Base-by-base conservation (phyloP, 1,139 yeast genomes). In the Lodderomyces parapsilosis region DNA sequence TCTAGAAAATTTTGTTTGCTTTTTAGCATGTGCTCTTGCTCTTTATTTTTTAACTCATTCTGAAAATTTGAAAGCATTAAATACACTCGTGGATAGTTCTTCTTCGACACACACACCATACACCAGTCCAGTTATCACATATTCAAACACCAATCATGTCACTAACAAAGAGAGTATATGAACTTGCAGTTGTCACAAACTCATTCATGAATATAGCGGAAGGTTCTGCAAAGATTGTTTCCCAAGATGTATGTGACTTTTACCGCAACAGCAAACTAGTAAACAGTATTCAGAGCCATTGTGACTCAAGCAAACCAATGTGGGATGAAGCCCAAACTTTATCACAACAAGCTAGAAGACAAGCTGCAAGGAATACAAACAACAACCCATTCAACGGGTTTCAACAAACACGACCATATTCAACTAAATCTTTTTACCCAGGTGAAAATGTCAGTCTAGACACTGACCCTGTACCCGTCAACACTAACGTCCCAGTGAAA, bases 301-400 rank as follows among this genome's bases (percentile, higher is more conserved):
- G 56, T 36, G 69, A 68, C 45, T 39, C 52, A 24, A 31, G 13
- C 7, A 47, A 41, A 30, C 42, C 43, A 17, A 54, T 71, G 52
- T 73, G 67, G 61, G 48, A 55, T 2, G 63, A 63, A 8, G 58
- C 63, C 17, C 60, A 55, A 33, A 43, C 44, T 15, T 59, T 52
- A 36, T 53, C 70, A 0, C 57, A 54, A 39, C 52, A 52, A 14
- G 60, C 59, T 6, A 58, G 58, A 41, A 46, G 19, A 40, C 47
- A 33, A 14, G 35, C 38, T 23, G 5, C 44, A 3, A 22, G 32
- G 4, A 27, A 20, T 18, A 5, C 33, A 33, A 41, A 30, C n/a
- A n/a, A n/a, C n/a, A n/a, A n/a, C 38, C 43, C 53, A 6, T 45
- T 45, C 27, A 41, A 42, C 22, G 28, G 39, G 27, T 32, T 42